Evolutionary conservation across 306 rosid species (phyloP).

Genomic region (Vigna mungo): DNA sequence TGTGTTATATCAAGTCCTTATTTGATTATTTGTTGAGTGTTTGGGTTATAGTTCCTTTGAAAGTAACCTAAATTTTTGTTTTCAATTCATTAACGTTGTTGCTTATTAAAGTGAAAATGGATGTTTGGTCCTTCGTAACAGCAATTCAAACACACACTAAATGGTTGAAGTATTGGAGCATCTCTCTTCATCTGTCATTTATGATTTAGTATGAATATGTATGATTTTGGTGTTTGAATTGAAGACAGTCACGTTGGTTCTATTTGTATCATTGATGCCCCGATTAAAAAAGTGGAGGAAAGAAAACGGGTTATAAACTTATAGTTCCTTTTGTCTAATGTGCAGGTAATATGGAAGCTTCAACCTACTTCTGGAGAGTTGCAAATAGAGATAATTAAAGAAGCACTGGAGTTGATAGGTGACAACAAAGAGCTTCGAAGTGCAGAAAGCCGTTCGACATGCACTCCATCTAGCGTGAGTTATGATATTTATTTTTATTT

Average conservation of each 20-base stretch:
- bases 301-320: slow-evolving; percentile 30
- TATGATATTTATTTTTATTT: background rate
- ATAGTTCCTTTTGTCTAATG: slow-evolving; percentile 25
- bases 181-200: slow-evolving; percentile 9
- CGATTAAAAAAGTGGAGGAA: background rate
- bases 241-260: background rate
- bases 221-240: slow-evolving; percentile 41
- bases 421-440: slow-evolving; percentile 35
- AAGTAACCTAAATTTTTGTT: background rate
- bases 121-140: background rate
- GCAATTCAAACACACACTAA: background rate
- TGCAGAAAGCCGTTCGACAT: slow-evolving; percentile 40
- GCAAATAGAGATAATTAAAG: slow-evolving; percentile 57
- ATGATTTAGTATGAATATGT: slow-evolving; percentile 32
- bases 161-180: slow-evolving; percentile 30
- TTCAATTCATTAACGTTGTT: background rate
- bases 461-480: slow-evolving; percentile 52
- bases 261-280: slow-evolving; percentile 1
- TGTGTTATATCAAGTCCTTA: slow-evolving; percentile 12
- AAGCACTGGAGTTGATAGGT: slow-evolving; percentile 47
- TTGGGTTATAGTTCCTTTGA: background rate
- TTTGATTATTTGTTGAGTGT: slow-evolving; percentile 13
- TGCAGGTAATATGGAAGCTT: slow-evolving; percentile 60
- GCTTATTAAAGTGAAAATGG: background rate
- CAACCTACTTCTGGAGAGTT: slow-evolving; percentile 58